Evolutionary conservation across 371 early-diverging fungal species (phyloP), one percentile per base, ranked within the genome.

Genomic region (Rhizopus sp.): DNA sequence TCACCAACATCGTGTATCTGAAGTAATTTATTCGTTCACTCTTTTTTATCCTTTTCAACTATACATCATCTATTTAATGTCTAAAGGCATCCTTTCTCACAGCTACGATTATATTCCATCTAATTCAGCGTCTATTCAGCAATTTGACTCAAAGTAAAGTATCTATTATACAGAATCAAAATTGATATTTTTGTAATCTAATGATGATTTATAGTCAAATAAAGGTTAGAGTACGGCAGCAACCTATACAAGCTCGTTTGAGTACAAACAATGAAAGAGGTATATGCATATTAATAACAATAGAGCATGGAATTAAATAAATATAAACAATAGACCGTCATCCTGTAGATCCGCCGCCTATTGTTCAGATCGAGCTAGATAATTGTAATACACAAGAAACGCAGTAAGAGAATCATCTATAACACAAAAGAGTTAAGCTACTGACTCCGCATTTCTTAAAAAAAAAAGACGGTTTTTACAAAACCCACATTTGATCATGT

Each of bases 401-500:
- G 17, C 34, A 59, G 59, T 59, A 51, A 10, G 52, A 51, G 15
- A 10, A 33, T 38, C 2, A 13, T 1, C 7, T 3, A 7, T 44
- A 44, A 15, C 15, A 37, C 4, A 32, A 23, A 23, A 23, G 23
- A 23, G 23, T 23, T 23, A 23, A 2, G 23, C 2, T 23, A 23
- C 44, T 40, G 48, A 59, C 35, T 55, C 51, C 46, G 55, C 59
- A 55, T 37, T 32, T 29, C 41, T 32, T 23, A 13, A 50, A 37
- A 12, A 16, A 7, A 33, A 23, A 50, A 59, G 50, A 46, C 53
- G 57, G 39, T 55, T 41, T 54, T 54, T 48, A 46, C 88, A 80
- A 62, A 70, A 65, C 23, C 68, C 75, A 15, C 68, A 66, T 39
- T 70, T 72, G 35, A 75, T 74, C 38, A 74, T 80, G 75, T 72